Base-by-base conservation (phyloP, 1,284 basidiomycete genomes). In the Caloboletus firmus region DNA sequence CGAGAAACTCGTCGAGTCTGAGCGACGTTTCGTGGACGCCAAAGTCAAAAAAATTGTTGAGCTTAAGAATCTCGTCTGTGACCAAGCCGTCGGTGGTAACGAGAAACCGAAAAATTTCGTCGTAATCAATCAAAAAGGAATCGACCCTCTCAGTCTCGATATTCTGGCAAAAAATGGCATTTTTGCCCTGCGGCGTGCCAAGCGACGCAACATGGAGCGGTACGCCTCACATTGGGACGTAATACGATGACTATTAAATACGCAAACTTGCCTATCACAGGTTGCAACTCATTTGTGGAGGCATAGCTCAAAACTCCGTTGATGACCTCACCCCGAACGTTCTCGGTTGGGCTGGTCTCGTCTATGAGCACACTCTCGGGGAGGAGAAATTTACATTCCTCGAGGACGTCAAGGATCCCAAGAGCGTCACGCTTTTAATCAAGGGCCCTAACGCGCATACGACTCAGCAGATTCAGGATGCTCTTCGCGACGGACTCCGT, bases 331-430 rank as follows among this genome's bases (percentile, higher is more conserved):
- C 84, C 13, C 94, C 95, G 10, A 90, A 93, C 52, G 81, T 95
- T 37, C 84, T 99, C 40, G 97, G 97, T 39, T 98, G 93, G 85
- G 97, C 97, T 37, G 97, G 97, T 6, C 84, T 99, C 51, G 95
- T 99, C 28, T 99, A 99, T 76, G 97, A 99, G 75, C 95, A 99
- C 74, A 98, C 96, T 10, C 83, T 99, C 26, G 96, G 97, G 61
- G 97, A 99, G 75, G 97, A 99, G 71, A 99, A 99, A 72, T 99
- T 84, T 75, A 99, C 97, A 0, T 99, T 99, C 72, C 82, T 99
- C 45, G 97, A 99, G 74, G 93, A 99, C 59, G 95, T 97, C 71
- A 93, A 90, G 74, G 86, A 91, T 56, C 96, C 97, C n/a, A 95
- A 94, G 81, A 91, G 87, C 57, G 97, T 98, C 36, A 99, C 97